These are phyloP conservation scores for Nepenthes gracilis DNA, from an alignment of 148 eudicot genomes.

Conservation along the genomic window DNA sequence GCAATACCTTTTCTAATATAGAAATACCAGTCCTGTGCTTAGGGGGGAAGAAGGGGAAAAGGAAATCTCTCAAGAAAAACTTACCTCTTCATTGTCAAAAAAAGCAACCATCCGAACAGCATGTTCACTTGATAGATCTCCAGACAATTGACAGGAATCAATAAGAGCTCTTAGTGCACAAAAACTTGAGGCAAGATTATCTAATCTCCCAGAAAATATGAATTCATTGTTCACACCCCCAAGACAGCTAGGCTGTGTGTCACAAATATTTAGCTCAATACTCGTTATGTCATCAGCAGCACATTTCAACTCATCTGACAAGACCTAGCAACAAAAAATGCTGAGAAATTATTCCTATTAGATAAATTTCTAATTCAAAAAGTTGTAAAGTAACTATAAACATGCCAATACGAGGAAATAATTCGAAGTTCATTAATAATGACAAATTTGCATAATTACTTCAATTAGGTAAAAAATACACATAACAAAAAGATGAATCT, in stretches of 20 bases:
- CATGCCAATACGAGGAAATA: too few species aligned
- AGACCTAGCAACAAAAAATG: conserved; percentile 33
- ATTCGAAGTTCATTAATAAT: too few species aligned
- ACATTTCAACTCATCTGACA: conserved; percentile 82
- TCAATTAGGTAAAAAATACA: too few species aligned
- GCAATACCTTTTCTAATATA: too few species aligned
- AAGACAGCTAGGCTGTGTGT: conserved; percentile 92
- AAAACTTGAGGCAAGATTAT: conserved; percentile 93
- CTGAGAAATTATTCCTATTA: neutral
- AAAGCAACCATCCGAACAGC: conserved; percentile 85
- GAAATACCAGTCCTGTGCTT: too few species aligned
- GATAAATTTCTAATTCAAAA: too few species aligned
- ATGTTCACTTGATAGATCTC: conserved; percentile 61
- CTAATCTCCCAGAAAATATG: conserved; percentile 94
- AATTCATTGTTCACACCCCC: conserved; percentile 93
- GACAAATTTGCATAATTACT: too few species aligned
- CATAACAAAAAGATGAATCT: too few species aligned
- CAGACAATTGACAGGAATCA: conserved; percentile 60
- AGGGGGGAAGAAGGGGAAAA: too few species aligned
- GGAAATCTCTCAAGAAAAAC: neutral
- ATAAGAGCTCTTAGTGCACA: conserved; percentile 92
- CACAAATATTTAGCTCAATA: conserved; percentile 82
- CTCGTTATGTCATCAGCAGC: conserved; percentile 56
- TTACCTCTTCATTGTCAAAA: conserved; percentile 95
- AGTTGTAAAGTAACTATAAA: too few species aligned